phyloP scores from a whole-genome alignment of 768 basidiomycete species.

The Leccinum olivaceopallidum region DNA sequence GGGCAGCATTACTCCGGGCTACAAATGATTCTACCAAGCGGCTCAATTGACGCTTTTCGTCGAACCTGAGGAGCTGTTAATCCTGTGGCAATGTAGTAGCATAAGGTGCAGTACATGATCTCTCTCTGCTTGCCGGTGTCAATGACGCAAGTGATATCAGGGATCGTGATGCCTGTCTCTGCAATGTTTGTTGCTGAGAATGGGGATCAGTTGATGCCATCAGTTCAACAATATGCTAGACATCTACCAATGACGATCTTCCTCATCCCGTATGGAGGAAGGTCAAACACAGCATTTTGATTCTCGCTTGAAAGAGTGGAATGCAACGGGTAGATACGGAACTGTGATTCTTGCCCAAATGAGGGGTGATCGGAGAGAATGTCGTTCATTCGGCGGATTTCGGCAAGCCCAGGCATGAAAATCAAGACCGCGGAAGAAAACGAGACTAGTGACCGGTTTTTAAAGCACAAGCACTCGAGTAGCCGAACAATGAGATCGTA shows the following conservation, averaged over 20 bases:
- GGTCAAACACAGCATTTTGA: conserved; percentile 88
- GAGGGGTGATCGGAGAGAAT: conserved; percentile 69
- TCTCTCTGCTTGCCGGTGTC: conserved; percentile 93
- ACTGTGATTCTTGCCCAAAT: conserved; percentile 65
- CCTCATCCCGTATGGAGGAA: conserved; percentile 74
- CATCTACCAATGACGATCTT: conserved; percentile 91
- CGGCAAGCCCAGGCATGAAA: conserved; percentile 94
- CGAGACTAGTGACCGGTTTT: conserved; percentile 44
- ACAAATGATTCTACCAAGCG: conserved; percentile 90
- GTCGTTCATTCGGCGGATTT: conserved; percentile 89
- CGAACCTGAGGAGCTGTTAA: conserved; percentile 56
- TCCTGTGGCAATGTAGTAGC: background rate
- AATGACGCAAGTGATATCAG: conserved; percentile 95
- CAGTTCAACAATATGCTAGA: conserved; percentile 2
- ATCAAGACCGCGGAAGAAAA: conserved; percentile 85
- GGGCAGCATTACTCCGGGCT: conserved; percentile 88
- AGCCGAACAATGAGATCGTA: conserved; percentile 87
- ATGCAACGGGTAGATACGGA: conserved; percentile 84
- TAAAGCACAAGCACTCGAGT: conserved; percentile 81
- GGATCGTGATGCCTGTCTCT: conserved; percentile 98
- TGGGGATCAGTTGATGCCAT: background rate
- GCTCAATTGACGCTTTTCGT: conserved; percentile 96
- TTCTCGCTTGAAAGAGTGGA: conserved; percentile 91
- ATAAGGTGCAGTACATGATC: conserved; percentile 60
- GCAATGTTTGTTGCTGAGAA: conserved; percentile 83